Evolutionary conservation across 2,329 filamentous ascomycete species (phyloP).

Genomic region (Aspergillus sp.): DNA sequence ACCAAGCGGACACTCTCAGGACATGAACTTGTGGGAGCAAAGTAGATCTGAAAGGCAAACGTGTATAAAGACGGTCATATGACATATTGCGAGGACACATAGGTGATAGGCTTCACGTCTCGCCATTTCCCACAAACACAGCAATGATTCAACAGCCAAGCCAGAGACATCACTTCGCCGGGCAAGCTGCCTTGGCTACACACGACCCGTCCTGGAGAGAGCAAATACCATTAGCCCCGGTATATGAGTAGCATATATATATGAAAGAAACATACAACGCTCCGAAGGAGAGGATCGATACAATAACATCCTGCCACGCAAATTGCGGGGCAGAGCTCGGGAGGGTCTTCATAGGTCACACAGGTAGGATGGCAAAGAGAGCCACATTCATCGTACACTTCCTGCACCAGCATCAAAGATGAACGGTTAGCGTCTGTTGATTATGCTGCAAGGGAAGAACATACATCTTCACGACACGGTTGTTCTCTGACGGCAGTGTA

Average conservation of each 20-base stretch:
- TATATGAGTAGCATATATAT: not conserved
- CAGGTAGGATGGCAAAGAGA: conserved; percentile 1
- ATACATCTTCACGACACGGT: not conserved
- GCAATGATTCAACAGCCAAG: no score
- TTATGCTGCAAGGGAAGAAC: not conserved
- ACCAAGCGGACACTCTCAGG: no score
- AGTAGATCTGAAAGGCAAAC: no score
- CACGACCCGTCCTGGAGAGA: not conserved
- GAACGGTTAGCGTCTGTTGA: not conserved
- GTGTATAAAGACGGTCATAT: no score
- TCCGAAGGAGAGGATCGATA: not conserved
- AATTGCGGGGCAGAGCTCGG: not conserved
- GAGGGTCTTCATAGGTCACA: not conserved
- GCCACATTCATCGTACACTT: conserved; percentile 2
- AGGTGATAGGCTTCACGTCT: no score
- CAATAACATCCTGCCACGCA: conserved; percentile 2
- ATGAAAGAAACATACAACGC: not conserved
- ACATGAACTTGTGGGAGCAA: no score
- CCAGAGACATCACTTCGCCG: no score
- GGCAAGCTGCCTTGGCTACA: not conserved
- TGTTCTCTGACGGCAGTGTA: not conserved
- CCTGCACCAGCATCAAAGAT: not conserved
- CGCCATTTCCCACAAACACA: no score
- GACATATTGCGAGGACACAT: no score
- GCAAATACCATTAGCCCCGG: no score